Evolutionary conservation across 2,329 filamentous ascomycete species (phyloP), one percentile per base, ranked within the genome.

Genomic region (Tolypocladium capitatum): DNA sequence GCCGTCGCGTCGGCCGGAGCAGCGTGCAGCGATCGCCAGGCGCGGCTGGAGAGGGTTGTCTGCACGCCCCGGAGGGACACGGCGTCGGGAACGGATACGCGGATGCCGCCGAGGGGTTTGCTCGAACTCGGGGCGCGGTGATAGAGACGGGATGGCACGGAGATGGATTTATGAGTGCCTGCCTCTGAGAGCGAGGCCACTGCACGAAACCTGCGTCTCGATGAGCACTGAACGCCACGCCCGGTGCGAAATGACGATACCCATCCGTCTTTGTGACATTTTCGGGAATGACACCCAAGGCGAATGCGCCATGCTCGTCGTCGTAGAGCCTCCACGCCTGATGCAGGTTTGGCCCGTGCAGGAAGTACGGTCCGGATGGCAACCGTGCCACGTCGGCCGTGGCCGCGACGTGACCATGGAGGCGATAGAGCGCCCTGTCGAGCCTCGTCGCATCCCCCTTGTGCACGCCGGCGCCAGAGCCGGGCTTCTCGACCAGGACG

Each of bases 11-110:
- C 68, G 4, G 58, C 58, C 0, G 68, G 63, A 3, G 68, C 56
- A 1, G 67, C 63, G 47, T 79, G 75, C 3, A 83, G 60, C 32
- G 72, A 63, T 21, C 71, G 72, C 68, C 74, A 84, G 2, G 78
- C 73, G 31, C 75, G 66, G 47, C 78, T 82, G 0, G 80, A 81
- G 31, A 74, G 67, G 1, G 69, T 69, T 0, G 76, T 81, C 13
- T 69, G 68, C 0, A 81, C 60, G 2, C 81, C 81, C n/a, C 58
- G 52, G 0, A 70, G 48, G 3, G 62, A 56, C 32, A 62, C 51
- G 4, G 56, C 52, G 33, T 71, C 67, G 18, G 60, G 58, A 11
- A 70, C 50, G 21, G 64, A 55, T 4, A 69, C 48, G 4, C 68
- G 65, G 16, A 60, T 48, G 16, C 68, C 68, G 14, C 59, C 65